Percentiles rank a stretch among this genome's conserved stretches.
Evolutionary conservation across 106 monocot species (phyloP).

Genomic region (Chionographis japonica): DNA sequence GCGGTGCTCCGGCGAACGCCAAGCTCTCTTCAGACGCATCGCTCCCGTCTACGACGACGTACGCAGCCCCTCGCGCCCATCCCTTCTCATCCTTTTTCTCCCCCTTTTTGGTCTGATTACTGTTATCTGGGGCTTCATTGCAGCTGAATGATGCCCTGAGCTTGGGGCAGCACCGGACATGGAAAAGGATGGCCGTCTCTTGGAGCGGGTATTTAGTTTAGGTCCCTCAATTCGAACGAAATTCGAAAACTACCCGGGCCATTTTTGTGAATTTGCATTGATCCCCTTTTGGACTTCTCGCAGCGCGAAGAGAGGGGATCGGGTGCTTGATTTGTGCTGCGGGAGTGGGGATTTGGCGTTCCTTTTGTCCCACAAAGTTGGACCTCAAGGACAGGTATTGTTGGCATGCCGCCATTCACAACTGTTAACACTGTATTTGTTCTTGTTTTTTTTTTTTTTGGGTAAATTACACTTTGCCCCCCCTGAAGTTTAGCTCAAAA

Average conservation of each 20-base stretch:
- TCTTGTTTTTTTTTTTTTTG: background rate
- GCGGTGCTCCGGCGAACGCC: constrained; percentile 55
- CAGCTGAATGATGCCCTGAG: constrained; percentile 90
- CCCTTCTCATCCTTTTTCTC: background rate
- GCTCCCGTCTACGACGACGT: constrained; percentile 88
- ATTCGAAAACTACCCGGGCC: too few relatives aligned
- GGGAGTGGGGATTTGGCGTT: constrained; percentile 93
- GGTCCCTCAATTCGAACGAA: too few relatives aligned
- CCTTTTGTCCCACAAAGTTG: constrained; percentile 74
- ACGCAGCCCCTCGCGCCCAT: background rate
- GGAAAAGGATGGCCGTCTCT: constrained; percentile 92
- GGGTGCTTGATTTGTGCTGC: constrained; percentile 88
- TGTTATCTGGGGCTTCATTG: background rate
- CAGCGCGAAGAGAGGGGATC: constrained; percentile 65
- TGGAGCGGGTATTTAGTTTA: constrained; percentile 55
- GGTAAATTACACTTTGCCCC: background rate
- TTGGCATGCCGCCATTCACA: too few relatives aligned
- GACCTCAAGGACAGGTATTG: constrained; percentile 58
- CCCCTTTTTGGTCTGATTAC: background rate
- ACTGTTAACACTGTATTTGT: too few relatives aligned
- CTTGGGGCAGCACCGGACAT: constrained; percentile 79
- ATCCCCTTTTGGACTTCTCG: background rate
- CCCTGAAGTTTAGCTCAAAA: too few relatives aligned
- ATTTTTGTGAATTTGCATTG: too few relatives aligned
- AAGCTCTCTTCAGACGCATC: constrained; percentile 78